Base-by-base conservation (phyloP, 495 filamentous ascomycete genomes). In the Trichoderma virens region DNA sequence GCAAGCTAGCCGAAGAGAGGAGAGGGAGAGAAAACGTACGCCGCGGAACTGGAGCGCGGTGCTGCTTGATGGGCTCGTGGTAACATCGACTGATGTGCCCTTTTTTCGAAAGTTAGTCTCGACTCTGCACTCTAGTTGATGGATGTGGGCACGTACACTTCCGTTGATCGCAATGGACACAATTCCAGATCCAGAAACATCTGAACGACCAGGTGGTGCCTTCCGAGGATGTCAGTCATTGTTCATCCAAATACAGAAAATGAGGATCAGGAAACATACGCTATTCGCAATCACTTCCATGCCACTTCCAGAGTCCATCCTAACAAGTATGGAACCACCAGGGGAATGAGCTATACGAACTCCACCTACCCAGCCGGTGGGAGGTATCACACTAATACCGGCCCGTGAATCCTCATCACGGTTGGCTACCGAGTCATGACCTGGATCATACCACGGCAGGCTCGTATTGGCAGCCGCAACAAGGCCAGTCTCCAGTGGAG, bases 381-480 rank as follows among this genome's bases (percentile, higher is more conserved):
- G 16, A 5, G 23, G 51, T 30, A 16, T 56, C n/a, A 27, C 16
- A 56, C 51, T 56, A 28, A 56, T 27, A 16, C 23, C 51, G 25
- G 23, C 27, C 25, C 23, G 51, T 11, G 25, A 56, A 23, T 56
- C 51, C 28, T 56, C 14, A 20, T 7, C 51, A 0, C 23, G 25
- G 13, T 27, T 13, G 51, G 9, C 25, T 8, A 2, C 20, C 45
- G 20, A 20, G 16, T 11, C 14, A 23, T 27, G 20, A 27, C 51
- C 51, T 23, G 51, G 51, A 56, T 56, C 51, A 56, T 56, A 56
- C 51, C 51, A 56, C 27, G 51, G 11, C 51, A 56, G 25, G 25
- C 25, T 18, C 51, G 51, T 56, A 23, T 56, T 4, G 51, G 51
- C 51, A 30, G 23, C 27, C 25, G 51, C 27, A 9, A 56, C 51